Evolutionary conservation across 768 basidiomycete genomes (phyloP).

Genomic region (Boletus pseudopeckii): DNA sequence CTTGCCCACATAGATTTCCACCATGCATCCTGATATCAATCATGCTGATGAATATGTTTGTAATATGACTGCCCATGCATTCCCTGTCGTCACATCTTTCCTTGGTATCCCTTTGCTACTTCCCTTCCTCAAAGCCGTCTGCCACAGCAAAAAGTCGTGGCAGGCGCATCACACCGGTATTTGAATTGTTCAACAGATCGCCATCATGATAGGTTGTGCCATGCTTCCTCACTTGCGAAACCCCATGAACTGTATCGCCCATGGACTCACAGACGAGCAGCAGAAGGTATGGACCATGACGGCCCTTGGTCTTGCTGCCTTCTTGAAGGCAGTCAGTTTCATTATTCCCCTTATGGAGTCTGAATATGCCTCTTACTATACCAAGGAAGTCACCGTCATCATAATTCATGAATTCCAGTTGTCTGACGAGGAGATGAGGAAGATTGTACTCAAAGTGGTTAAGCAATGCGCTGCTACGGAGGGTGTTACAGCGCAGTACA

Average conservation of each 20-base stretch:
- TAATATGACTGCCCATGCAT: conserved; percentile 97
- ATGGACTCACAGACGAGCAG: conserved; percentile 73
- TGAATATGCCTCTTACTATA: too few species aligned
- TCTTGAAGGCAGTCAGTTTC: too few species aligned
- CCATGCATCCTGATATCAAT: conserved; percentile 99
- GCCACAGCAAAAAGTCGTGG: conserved; percentile 99
- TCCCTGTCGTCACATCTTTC: conserved; percentile 98
- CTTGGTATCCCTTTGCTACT: conserved; percentile 96
- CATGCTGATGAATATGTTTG: conserved; percentile 99
- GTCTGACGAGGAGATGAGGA: too few species aligned
- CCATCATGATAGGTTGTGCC: conserved; percentile 99
- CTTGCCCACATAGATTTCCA: conserved; percentile 99
- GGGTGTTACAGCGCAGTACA: too few species aligned
- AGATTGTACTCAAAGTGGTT: too few species aligned
- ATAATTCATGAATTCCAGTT: too few species aligned
- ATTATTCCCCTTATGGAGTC: too few species aligned
- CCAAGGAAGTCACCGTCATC: too few species aligned
- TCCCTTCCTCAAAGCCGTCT: conserved; percentile 97
- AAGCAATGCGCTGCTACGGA: too few species aligned
- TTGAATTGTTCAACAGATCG: conserved; percentile 98
- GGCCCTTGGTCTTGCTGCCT: conserved; percentile 75
- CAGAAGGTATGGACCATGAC: conserved; percentile 83
- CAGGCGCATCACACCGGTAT: conserved; percentile 99
- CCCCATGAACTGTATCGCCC: conserved; percentile 92
- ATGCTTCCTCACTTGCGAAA: conserved; percentile 96